Evolutionary conservation across 352 stramenopile species (phyloP), one percentile per base, ranked within the genome.

Genomic region (Phytopythium aichiense): DNA sequence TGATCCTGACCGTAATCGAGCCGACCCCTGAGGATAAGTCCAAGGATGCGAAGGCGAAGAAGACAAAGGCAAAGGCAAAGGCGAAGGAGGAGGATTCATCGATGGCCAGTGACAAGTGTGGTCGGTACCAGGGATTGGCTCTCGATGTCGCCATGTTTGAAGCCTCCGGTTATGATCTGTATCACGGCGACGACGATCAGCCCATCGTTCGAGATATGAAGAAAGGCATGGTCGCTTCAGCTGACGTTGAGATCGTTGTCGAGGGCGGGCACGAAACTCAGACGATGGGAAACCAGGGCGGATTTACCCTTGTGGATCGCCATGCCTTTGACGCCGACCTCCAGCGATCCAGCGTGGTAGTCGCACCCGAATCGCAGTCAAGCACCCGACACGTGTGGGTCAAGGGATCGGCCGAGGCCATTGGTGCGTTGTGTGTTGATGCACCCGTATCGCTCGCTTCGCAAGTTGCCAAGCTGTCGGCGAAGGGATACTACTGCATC

Each of bases 401-500:
- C 40, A 77, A 84, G 63, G 75, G 75, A 16, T 84, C 75, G 15
- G 63, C 72, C 1, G 62, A 72, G 20, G 58, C 40, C 4, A 51
- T 72, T 20, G 20, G 58, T 35, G 49, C 46, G 22, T 61, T 69
- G 31, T 53, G 56, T 20, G 54, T 38, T 0, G 22, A 63, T 31
- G 15, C 55, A 6, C 58, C 62, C 1, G 25, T 15, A 23, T 61
- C 79, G 20, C 78, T 90, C 43, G 53, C 77, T 7, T 30, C 57
- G 7, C 67, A 58, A 15, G 53, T 74, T 12, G 53, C 67, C 20
- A 23, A 58, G 25, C 71, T 74, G 48, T 68, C 83, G 9, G 76
- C 68, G 7, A 61, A 81, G 33, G 88, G 88, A 16, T 81, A 84
- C 56, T 96, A 96, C 63, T 79, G 85, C 48, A 76, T 79, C 22